phyloP scores from a whole-genome alignment of 257 asterid species.

The Scutellaria baicalensis region DNA sequence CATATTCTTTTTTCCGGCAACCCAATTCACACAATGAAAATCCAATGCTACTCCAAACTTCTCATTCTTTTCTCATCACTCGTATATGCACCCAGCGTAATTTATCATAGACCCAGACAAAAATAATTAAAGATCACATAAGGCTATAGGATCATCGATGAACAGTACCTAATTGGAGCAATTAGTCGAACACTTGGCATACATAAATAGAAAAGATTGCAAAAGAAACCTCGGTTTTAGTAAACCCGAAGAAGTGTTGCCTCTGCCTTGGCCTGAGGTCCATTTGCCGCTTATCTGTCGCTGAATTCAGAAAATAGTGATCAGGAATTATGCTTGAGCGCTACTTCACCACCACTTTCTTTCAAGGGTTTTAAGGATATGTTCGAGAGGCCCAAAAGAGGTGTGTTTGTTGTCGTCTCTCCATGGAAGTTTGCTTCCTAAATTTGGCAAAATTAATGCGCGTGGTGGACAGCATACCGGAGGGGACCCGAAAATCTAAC shows the following conservation, averaged over 20 bases:
- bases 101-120: not conserved
- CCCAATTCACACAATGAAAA: not conserved
- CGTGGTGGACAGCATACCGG: too few species aligned
- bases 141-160: not conserved
- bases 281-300: conserved; percentile 28
- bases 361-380: not conserved
- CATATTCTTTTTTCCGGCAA: not conserved
- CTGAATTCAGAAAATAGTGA: not conserved
- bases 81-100: not conserved
- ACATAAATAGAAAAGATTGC: not conserved
- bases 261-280: conserved; percentile 68
- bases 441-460: too few species aligned
- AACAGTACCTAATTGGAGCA: not conserved
- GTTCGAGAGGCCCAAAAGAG: not conserved
- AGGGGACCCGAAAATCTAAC: too few species aligned
- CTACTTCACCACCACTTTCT: not conserved
- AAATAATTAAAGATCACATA: not conserved
- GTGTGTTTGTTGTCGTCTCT: not conserved
- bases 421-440: too few species aligned
- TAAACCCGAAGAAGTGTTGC: conserved; percentile 50
- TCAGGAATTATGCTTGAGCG: not conserved
- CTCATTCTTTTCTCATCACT: not conserved
- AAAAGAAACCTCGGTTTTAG: conserved; percentile 49
- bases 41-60: not conserved
- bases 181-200: not conserved